Base-by-base conservation (phyloP, 2,329 filamentous ascomycete species). In the Botrytis aclada region DNA sequence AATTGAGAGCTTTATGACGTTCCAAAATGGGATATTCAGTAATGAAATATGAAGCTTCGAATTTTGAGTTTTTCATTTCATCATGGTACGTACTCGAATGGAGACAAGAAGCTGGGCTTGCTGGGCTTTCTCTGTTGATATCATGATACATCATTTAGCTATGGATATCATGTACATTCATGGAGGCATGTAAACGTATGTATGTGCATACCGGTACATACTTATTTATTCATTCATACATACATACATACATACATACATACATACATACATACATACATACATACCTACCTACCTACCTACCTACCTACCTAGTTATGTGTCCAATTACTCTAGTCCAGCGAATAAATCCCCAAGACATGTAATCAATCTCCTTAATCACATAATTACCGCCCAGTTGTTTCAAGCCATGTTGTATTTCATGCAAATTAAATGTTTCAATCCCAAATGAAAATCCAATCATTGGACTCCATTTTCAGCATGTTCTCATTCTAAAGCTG, bases 341-440 rank as follows among this genome's bases (percentile, higher is more conserved):
- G 22, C 34, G 2, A 39, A 39, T 37, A n/a, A 54, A n/a, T 39
- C 25, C 58, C 34, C 58, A 22, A 39, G 58, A 61, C 58, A 61
- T 39, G 34, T 8, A 54, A 61, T 61, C 1, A 25, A 61, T 16
- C 8, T 34, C 18, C 29, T 58, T n/a, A 18, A 61, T 39, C 34
- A 61, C 58, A 18, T 39, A 61, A 61, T 39, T 37, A 37, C 34
- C 58, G 58, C 39, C 43, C 41, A 65, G 18, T 32, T 32, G 69
- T 71, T 71, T 70, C 58, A 71, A 37, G 32, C 20, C 61, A 63
- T 62, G 43, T 32, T 29, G 34, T 29, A 45, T 67, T 54, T 67
- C 22, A 43, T 6, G 56, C 60, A 71, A 54, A 71, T 71, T 34
- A 29, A 25, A 65, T 71, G 69, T 71, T 65, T 71, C 60, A 71